Conservation (phyloP, 2,329 filamentous ascomycete genomes). For the Neopestalotiopsis sp. region DNA sequence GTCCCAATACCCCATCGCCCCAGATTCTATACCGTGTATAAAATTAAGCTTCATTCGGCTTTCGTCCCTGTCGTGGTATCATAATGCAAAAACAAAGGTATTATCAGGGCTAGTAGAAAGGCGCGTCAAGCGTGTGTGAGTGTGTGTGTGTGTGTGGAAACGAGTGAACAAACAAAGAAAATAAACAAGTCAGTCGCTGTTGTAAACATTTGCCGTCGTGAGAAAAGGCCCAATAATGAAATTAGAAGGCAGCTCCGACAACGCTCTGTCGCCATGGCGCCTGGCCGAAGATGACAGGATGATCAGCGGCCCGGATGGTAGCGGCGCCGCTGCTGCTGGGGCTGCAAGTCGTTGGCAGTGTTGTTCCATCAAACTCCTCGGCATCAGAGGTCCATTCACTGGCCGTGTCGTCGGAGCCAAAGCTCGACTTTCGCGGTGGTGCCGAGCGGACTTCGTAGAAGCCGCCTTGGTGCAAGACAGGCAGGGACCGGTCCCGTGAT, state of each 20-base stretch:
- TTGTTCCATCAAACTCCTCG: slow-evolving; percentile 44
- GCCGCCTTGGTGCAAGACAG: slow-evolving; percentile 56
- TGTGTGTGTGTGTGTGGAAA: too few relatives aligned
- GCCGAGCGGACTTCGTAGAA: slow-evolving; percentile 62
- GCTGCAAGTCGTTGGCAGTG: slow-evolving; percentile 50
- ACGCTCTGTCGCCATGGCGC: slow-evolving; percentile 16
- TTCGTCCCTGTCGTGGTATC: slow-evolving; percentile 18
- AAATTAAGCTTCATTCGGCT: not conserved
- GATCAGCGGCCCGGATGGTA: slow-evolving; percentile 46
- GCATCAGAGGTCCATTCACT: slow-evolving; percentile 56
- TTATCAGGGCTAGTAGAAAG: slow-evolving; percentile 11
- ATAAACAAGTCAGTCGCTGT: not conserved
- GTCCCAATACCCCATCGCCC: not conserved
- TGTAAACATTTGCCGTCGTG: not conserved
- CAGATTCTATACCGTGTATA: slow-evolving; percentile 12
- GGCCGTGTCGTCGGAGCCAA: slow-evolving; percentile 52
- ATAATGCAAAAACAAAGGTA: slow-evolving; percentile 17
- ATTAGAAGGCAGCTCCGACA: slow-evolving; percentile 21
- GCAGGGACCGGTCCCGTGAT: slow-evolving; percentile 61
- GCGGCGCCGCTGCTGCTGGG: slow-evolving; percentile 52
- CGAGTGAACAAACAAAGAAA: slow-evolving; percentile 3
- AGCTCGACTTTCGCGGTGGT: slow-evolving; percentile 43
- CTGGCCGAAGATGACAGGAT: slow-evolving; percentile 29
- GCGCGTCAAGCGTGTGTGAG: not conserved
- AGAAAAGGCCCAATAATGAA: not conserved